Conservation (phyloP, 495 filamentous ascomycete genomes). For the Aspergillus cavernicola region DNA sequence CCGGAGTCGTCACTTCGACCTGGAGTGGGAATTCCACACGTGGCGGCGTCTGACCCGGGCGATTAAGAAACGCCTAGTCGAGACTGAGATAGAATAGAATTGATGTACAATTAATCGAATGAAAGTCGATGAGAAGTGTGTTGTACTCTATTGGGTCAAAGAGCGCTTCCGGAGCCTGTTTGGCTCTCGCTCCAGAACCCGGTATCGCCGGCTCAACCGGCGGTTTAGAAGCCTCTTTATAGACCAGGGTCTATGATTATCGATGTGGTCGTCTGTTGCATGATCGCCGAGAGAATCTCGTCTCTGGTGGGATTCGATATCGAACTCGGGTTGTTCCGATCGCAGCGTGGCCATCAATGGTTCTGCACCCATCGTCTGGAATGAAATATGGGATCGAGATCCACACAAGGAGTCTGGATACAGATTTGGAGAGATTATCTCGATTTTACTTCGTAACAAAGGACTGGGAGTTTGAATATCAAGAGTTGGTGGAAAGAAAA, state of each 20-base stretch:
- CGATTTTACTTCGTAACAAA: background rate
- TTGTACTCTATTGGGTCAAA: conserved; percentile 15
- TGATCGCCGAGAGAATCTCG: conserved; percentile 11
- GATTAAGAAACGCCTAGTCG: background rate
- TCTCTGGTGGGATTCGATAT: conserved; percentile 4
- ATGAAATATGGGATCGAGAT: background rate
- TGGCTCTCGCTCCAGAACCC: conserved; percentile 40
- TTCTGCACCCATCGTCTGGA: conserved; percentile 29
- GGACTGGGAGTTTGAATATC: background rate
- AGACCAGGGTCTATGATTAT: conserved; percentile 32
- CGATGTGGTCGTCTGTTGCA: conserved; percentile 2
- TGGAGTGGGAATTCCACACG: conserved; percentile 8
- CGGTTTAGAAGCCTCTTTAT: conserved; percentile 38
- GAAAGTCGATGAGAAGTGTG: background rate
- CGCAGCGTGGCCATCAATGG: conserved; percentile 19
- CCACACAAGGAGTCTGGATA: conserved; percentile 2
- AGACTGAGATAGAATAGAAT: background rate
- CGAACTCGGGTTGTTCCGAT: conserved; percentile 3
- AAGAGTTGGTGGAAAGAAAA: background rate
- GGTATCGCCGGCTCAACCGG: conserved; percentile 37
- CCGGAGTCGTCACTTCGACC: background rate
- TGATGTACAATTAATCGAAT: background rate
- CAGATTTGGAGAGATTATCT: background rate
- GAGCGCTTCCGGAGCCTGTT: conserved; percentile 41
- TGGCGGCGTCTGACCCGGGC: conserved; percentile 3